These are phyloP conservation scores for Ogataea philodendri DNA, from an alignment of 805 yeast genomes.

Conservation along the genomic window DNA sequence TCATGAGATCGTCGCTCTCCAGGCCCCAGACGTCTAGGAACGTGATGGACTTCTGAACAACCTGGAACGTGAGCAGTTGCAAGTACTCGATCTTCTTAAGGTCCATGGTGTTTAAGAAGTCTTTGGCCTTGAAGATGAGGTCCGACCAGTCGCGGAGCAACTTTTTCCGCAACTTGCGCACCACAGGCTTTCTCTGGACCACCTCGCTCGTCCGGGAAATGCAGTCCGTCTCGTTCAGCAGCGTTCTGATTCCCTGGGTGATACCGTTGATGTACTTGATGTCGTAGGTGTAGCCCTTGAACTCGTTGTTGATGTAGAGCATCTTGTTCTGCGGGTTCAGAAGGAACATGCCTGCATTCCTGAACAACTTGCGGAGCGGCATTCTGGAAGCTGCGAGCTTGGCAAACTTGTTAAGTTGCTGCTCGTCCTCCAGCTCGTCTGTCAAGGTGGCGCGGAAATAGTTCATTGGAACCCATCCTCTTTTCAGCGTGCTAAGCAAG, in stretches of 20 bases:
- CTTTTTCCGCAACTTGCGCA: conserved; percentile 64
- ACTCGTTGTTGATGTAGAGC: conserved; percentile 32
- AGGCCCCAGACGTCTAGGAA: conserved; percentile 72
- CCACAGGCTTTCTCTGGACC: conserved; percentile 59
- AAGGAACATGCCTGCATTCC: conserved; percentile 64
- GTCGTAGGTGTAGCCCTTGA: conserved; percentile 50
- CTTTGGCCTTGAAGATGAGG: conserved; percentile 72
- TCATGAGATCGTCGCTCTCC: conserved; percentile 49
- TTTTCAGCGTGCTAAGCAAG: conserved; percentile 52
- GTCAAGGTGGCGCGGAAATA: conserved; percentile 51
- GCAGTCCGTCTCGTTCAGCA: conserved; percentile 68
- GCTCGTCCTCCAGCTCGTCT: conserved; percentile 20
- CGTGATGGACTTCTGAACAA: conserved; percentile 58
- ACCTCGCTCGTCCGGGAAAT: conserved; percentile 70
- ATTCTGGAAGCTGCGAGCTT: conserved; percentile 40
- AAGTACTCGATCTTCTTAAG: conserved; percentile 58
- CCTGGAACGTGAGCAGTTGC: conserved; percentile 63
- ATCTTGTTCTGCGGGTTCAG: conserved; percentile 58
- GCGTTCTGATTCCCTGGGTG: conserved; percentile 66
- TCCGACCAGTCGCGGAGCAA: conserved; percentile 80
- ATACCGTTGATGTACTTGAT: conserved; percentile 59
- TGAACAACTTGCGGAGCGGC: conserved; percentile 56
- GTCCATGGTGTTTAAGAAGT: conserved; percentile 62
- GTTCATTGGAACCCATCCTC: conserved; percentile 89
- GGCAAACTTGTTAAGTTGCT: conserved; percentile 20